phyloP scores from a whole-genome alignment of 345 rosid species.

The Euphorbia peplus region DNA sequence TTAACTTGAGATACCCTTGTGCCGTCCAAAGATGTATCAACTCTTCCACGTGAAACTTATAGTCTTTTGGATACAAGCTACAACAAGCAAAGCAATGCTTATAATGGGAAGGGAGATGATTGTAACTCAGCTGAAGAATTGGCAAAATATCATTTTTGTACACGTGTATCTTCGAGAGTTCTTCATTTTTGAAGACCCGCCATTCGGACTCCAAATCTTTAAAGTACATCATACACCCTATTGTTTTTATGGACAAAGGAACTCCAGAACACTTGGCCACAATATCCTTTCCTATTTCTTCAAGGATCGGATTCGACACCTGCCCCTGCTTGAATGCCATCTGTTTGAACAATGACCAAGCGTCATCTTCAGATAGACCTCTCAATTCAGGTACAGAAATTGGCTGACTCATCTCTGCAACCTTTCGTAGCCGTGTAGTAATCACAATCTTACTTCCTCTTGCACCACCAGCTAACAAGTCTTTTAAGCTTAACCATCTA shows the following conservation, averaged over 20 bases:
- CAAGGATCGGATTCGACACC: neutral
- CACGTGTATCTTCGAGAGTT: neutral
- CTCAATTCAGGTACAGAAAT: neutral
- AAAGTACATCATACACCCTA: neutral
- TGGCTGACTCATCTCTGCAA: neutral
- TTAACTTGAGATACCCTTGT: constrained; percentile 16
- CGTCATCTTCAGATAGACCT: neutral
- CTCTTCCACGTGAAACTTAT: constrained; percentile 7
- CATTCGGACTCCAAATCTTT: neutral
- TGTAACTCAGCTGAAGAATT: constrained; percentile 26
- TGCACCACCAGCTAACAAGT: neutral
- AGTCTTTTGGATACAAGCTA: constrained; percentile 32
- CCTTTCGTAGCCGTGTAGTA: neutral
- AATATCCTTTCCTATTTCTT: neutral
- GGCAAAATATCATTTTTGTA: constrained; percentile 14
- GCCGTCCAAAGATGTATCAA: constrained; percentile 28
- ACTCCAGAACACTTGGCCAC: neutral
- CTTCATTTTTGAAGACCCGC: neutral
- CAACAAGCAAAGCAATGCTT: constrained; percentile 41
- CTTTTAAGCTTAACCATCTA: neutral
- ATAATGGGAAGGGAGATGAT: constrained; percentile 31
- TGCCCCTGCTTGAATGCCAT: neutral
- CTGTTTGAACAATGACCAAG: too few species aligned
- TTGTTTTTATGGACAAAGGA: neutral
- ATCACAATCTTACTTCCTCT: constrained; percentile 1